Base-by-base conservation (phyloP, 345 rosid species). In the Rhizophora apiculata region DNA sequence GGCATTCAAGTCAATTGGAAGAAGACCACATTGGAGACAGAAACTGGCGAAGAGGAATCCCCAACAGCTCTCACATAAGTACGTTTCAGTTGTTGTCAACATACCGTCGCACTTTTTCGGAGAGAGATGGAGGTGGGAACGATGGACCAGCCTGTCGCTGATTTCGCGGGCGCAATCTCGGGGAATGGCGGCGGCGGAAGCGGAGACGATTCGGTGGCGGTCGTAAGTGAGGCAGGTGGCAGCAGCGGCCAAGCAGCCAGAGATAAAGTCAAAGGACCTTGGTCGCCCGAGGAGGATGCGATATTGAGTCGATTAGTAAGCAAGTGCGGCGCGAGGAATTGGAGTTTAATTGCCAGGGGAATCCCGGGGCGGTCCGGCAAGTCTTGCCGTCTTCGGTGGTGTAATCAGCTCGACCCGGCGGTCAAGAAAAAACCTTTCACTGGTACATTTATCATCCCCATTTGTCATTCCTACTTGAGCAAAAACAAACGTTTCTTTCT, bases 331-430 rank as follows among this genome's bases (percentile, higher is more conserved):
- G 81, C 88, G 24, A 77, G 87, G 77, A 86, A 86, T 78, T 83
- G 96, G 96, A 78, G 87, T 72, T 76, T 83, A 86, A 88, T 92
- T 72, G 92, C 95, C 19, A 78, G 89, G 29, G 86, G 84, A 68
- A 88, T 92, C 54, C 66, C 88, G 30, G 96, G 93, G 30, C 86
- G 93, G 55, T 88, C 96, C 46, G 96, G 96, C 53, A 90, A 89
- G 81, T 93, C 96, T 53, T 88, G 96, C 73, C 93, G 96, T 55
- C 91, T 90, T 70, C 88, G 96, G 34, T 90, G 98, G 96, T 93
- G 93, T 84, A 93, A 93, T 75, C 96, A 90, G 88, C 96, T 93
- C 56, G 88, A 90, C 70, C 96, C 96, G 18, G 62, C 87, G 48
- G 82, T 93, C 64, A 86, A 86, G 81, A 89, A 90, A 75, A 85